These are phyloP conservation scores for Sphagnum contortum DNA, from an alignment of 225 moss, liverwort and hornwort genomes.

Conservation along the genomic window DNA sequence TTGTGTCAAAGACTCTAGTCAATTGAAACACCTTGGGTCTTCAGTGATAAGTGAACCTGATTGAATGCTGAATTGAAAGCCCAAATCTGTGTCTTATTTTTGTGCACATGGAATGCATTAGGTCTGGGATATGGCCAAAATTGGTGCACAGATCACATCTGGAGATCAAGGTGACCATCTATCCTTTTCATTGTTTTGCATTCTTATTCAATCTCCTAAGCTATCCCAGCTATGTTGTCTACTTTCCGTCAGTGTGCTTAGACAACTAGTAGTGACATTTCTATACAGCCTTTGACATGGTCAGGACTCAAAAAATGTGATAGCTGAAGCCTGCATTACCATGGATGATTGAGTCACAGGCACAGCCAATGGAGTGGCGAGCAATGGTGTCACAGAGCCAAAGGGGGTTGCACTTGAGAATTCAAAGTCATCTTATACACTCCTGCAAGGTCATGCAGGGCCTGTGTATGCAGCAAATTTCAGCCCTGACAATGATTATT, in stretches of 20 bases:
- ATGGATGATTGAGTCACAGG: neutral
- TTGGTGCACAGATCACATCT: constrained; percentile 41
- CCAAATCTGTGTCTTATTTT: too few relatives aligned
- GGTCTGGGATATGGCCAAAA: constrained; percentile 94
- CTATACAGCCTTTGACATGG: too few relatives aligned
- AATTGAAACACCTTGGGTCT: too few relatives aligned
- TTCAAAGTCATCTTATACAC: constrained; percentile 51
- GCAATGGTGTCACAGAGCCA: constrained; percentile 52
- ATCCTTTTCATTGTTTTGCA: neutral
- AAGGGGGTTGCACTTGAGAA: constrained; percentile 43
- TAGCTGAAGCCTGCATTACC: too few relatives aligned
- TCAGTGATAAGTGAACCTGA: too few relatives aligned
- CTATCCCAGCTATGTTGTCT: too few relatives aligned
- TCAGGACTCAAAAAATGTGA: too few relatives aligned
- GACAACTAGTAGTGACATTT: too few relatives aligned
- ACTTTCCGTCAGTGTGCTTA: too few relatives aligned
- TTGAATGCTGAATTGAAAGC: too few relatives aligned
- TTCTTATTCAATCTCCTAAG: neutral
- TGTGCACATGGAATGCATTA: constrained; percentile 1
- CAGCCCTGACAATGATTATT: constrained; percentile 81
- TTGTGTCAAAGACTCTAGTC: too few relatives aligned
- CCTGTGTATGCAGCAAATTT: constrained; percentile 93
- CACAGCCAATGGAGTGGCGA: constrained; percentile 25
- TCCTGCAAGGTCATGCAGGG: constrained; percentile 84
- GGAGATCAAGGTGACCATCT: constrained; percentile 30